These are phyloP conservation scores for Acer campestre DNA, from an alignment of 345 rosid genomes.

Conservation along the genomic window DNA sequence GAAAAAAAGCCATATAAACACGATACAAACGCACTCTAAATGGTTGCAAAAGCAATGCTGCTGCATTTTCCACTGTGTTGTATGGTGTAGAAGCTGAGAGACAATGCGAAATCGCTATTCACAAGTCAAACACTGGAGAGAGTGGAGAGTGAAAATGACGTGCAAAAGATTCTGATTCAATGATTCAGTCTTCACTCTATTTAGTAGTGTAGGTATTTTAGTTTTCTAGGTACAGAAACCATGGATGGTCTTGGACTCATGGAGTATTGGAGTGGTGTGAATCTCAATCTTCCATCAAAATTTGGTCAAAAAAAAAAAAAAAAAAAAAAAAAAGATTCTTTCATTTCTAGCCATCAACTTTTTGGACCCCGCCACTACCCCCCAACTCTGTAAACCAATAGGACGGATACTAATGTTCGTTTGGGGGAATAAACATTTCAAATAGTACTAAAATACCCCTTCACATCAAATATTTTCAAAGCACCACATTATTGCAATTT, in stretches of 20 bases:
- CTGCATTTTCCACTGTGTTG: no score
- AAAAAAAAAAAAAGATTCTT: neutral
- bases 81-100: neutral
- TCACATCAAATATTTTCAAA: neutral
- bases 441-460: neutral
- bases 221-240: neutral
- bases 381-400: neutral
- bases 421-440: neutral
- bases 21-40: no score
- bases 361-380: neutral
- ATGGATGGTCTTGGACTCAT: neutral
- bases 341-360: neutral
- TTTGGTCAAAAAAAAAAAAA: neutral
- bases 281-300: neutral
- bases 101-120: neutral
- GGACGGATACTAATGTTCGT: neutral
- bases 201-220: neutral
- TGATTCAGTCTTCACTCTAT: neutral
- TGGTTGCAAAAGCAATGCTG: no score
- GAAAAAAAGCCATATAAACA: no score
- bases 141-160: neutral
- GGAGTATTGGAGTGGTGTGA: neutral
- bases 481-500: neutral
- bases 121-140: neutral
- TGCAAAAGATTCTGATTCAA: neutral